Percentiles rank a stretch among this genome's conserved stretches.
phyloP scores from a whole-genome alignment of 2,329 filamentous ascomycete genomes.

The Arthrobotrys pseudoclavata region DNA sequence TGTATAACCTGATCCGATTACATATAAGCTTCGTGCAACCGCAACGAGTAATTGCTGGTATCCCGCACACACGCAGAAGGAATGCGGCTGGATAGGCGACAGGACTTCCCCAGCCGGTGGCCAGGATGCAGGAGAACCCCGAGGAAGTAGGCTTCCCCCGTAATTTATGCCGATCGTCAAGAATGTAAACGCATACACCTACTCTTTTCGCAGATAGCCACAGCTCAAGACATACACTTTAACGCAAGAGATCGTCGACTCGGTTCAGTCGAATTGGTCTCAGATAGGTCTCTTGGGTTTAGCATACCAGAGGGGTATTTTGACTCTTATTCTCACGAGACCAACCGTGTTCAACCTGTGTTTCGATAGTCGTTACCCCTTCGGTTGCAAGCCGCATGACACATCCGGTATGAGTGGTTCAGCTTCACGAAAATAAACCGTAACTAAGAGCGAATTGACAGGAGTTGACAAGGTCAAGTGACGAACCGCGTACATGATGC shows the following conservation, averaged over 20 bases:
- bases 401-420: slow-evolving; percentile 1
- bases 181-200: not conserved
- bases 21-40: slow-evolving; percentile 7
- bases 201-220: not conserved
- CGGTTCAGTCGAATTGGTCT: not conserved
- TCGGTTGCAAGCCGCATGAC: slow-evolving; percentile 21
- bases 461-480: not conserved
- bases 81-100: slow-evolving; percentile 19
- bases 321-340: not conserved
- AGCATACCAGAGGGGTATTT: slow-evolving; percentile 2
- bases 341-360: not conserved
- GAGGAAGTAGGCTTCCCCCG: not conserved
- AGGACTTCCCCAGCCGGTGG: not conserved
- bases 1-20: not conserved
- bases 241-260: slow-evolving; percentile 17
- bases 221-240: slow-evolving; percentile 5
- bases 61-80: not conserved
- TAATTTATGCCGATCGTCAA: slow-evolving; percentile 7
- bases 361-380: slow-evolving; percentile 6
- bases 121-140: slow-evolving; percentile 1
- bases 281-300: not conserved
- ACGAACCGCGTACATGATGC: not conserved
- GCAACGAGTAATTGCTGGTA: not conserved
- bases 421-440: slow-evolving; percentile 12
- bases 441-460: not conserved